Evolutionary conservation across 78 protist species (phyloP), one percentile per base, ranked within the genome.

Genomic region (Protostelium mycophagum): DNA sequence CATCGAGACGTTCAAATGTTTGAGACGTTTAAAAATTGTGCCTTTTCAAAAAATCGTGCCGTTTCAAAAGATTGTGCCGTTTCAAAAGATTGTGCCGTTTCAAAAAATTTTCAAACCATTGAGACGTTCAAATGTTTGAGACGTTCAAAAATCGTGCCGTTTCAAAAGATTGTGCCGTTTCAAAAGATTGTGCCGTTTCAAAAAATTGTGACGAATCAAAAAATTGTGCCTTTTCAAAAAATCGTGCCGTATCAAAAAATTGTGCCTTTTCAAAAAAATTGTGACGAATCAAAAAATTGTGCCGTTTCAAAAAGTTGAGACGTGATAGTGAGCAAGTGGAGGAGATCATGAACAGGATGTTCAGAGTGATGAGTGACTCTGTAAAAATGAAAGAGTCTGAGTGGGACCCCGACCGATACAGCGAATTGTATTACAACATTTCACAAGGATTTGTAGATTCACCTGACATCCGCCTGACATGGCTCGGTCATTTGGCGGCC

Each of bases 391-490:
- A 87, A 63, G 93, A 93, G 63, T 86, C 88, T 28, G 38, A 85
- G 34, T 93, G 89, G 38, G 95, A 93, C 83, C 95, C 95, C 34
- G 95, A 93, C 83, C 88, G 85, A 89, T 86, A 90, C 51, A 91
- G 92, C 36, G 95, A 93, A 38, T 87, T 93, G 51, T 90, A 85
- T 73, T 89, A 93, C 36, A 34, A 87, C 1, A 39, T 93, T 23
- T 86, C 95, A 0, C 88, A 89, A 35, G 86, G 91, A 1, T 90
- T 93, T 38, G 51, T 83, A 1, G 95, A 93, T 85, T 35, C 84
- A 38, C 95, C 95, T 1, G 95, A 93, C 89, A 88, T 93, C 28
- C 92, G 95, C 83, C 88, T 93, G 73, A 93, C 95, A 1, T 93
- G 92, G 95, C 39, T 93, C 63, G 88, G 89, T 88, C 85, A 89